These are phyloP conservation scores for Babesia microti DNA, from an alignment of 169 alveolate genomes.

Conservation along the genomic window DNA sequence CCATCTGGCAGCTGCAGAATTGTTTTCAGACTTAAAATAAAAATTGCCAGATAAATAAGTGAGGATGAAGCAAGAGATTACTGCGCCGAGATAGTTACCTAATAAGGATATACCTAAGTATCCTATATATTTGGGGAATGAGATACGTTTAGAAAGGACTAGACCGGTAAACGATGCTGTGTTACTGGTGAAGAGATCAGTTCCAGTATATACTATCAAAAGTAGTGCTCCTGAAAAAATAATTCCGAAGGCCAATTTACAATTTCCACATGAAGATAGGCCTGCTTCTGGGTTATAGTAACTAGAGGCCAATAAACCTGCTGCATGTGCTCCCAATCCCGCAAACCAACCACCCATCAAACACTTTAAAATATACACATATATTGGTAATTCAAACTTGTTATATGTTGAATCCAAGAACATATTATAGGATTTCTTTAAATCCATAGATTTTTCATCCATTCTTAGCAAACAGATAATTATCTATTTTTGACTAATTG, in stretches of 20 bases:
- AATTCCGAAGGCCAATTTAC: constrained; percentile 47
- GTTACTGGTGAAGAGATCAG: constrained; percentile 64
- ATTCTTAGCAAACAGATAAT: too few species aligned
- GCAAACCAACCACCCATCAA: constrained; percentile 43
- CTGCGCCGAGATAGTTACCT: constrained; percentile 61
- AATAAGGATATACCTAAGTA: constrained; percentile 45
- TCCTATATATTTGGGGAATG: constrained; percentile 6
- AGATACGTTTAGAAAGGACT: constrained; percentile 13
- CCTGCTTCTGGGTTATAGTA: constrained; percentile 2
- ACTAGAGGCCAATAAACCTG: constrained; percentile 27
- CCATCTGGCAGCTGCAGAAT: constrained; percentile 1
- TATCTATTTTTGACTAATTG: too few species aligned
- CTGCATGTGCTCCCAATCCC: constrained; percentile 43
- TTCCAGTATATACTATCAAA: constrained; percentile 51
- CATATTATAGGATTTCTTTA: too few species aligned
- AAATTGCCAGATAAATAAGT: constrained; percentile 50
- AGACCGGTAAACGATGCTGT: constrained; percentile 49
- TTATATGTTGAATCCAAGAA: too few species aligned
- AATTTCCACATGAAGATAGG: constrained; percentile 2
- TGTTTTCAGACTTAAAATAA: constrained; percentile 17
- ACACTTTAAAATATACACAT: constrained; percentile 12
- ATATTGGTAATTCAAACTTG: constrained; percentile 13
- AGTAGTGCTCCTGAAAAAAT: constrained; percentile 55
- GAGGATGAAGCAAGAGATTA: constrained; percentile 35
- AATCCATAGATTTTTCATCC: too few species aligned